Evolutionary conservation across 2,329 filamentous ascomycete species (phyloP).

Genomic region (Penicillium aurantiogriseum): DNA sequence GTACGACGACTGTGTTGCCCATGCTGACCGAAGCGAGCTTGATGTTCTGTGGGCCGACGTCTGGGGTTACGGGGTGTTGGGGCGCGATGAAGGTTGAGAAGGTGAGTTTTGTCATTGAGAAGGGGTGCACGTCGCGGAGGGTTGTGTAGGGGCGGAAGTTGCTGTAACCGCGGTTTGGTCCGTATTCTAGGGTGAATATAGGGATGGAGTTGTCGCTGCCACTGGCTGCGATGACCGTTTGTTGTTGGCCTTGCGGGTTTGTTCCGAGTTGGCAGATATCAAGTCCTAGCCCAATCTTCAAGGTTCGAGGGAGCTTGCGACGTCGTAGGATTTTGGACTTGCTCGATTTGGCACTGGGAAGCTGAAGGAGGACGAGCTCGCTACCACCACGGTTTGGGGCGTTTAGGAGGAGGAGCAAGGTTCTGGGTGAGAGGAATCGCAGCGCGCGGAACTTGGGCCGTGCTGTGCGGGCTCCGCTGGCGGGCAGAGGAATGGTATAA

Average conservation of each 20-base stretch:
- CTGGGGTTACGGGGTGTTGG: constrained; percentile 46
- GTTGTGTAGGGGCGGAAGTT: constrained; percentile 52
- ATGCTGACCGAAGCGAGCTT: constrained; percentile 80
- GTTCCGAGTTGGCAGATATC: constrained; percentile 70
- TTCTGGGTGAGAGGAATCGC: constrained; percentile 55
- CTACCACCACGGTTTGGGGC: constrained; percentile 54
- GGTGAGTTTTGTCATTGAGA: constrained; percentile 57
- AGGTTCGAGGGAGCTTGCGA: constrained; percentile 62
- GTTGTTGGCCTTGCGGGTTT: constrained; percentile 61
- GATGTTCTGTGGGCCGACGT: constrained; percentile 58
- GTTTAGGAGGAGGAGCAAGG: constrained; percentile 58
- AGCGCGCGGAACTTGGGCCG: constrained; percentile 56
- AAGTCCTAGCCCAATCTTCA: constrained; percentile 74
- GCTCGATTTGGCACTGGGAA: constrained; percentile 16
- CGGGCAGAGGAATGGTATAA: constrained; percentile 43
- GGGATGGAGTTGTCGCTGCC: constrained; percentile 76
- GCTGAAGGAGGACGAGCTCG: constrained; percentile 53
- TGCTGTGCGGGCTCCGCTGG: constrained; percentile 28
- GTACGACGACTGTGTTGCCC: constrained; percentile 74
- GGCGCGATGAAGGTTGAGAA: constrained; percentile 56
- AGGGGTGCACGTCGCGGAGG: constrained; percentile 55
- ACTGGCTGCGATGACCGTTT: constrained; percentile 78
- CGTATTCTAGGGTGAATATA: constrained; percentile 73
- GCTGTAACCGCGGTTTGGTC: constrained; percentile 44
- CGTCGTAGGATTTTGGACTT: constrained; percentile 50